Percentiles rank a stretch among this genome's conserved stretches.
Conservation (phyloP, 2,329 filamentous ascomycete species). For the Elsinoe ampelina region DNA sequence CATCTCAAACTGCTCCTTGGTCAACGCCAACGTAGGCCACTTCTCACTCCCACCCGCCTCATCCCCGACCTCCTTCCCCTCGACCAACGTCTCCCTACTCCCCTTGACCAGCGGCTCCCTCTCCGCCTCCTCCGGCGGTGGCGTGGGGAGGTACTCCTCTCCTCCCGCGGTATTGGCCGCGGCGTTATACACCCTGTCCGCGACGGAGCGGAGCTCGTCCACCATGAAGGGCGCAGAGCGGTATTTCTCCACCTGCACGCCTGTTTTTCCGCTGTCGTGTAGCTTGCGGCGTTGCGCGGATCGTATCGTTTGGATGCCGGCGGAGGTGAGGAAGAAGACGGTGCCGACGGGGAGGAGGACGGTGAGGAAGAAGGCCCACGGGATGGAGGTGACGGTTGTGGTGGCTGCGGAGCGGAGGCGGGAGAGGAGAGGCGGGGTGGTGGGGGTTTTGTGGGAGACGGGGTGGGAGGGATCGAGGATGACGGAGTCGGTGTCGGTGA, state of each 20-base stretch:
- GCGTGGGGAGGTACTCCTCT: conserved; percentile 59
- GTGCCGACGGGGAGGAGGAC: conserved; percentile 67
- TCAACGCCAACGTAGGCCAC: conserved; percentile 64
- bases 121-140: conserved; percentile 24
- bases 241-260: conserved; percentile 60
- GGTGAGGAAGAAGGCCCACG: conserved; percentile 54
- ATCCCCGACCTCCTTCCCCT: conserved; percentile 38
- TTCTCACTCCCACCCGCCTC: conserved; percentile 16
- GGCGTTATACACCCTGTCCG: conserved; percentile 69
- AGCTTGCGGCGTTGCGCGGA: conserved; percentile 65
- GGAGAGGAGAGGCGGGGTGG: conserved; percentile 18
- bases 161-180: conserved; percentile 48
- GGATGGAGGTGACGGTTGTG: conserved; percentile 44
- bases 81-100: conserved; percentile 29
- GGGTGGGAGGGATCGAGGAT: conserved; percentile 62
- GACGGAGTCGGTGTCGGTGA: conserved; percentile 63
- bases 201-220: conserved; percentile 62
- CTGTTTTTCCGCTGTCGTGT: conserved; percentile 56
- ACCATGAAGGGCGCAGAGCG: conserved; percentile 62
- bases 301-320: conserved; percentile 64
- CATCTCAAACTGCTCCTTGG: conserved; percentile 74
- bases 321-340: conserved; percentile 63
- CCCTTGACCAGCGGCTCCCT: background rate
- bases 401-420: conserved; percentile 19
- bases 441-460: conserved; percentile 37